These are phyloP conservation scores for Candida tropicalis DNA, from an alignment of 1,139 yeast genomes.

Conservation along the genomic window DNA sequence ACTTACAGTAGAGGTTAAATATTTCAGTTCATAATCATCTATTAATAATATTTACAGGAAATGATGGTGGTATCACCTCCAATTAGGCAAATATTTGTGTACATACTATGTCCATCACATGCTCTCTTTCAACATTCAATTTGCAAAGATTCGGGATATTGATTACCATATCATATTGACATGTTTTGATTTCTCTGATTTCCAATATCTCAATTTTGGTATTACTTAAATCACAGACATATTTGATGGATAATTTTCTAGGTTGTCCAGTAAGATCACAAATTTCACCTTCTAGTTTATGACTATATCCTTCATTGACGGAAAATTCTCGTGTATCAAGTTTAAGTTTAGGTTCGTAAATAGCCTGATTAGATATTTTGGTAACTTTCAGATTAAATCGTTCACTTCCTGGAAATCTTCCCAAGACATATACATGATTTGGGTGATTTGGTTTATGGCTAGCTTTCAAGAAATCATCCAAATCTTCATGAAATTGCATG, in stretches of 20 bases:
- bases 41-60: too few relatives aligned
- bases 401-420: conserved; percentile 36
- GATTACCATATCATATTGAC: conserved; percentile 68
- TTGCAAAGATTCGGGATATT: conserved; percentile 62
- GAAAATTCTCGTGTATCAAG: conserved; percentile 22
- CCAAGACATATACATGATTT: conserved; percentile 46
- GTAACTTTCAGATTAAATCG: conserved; percentile 20
- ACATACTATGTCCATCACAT: conserved; percentile 46
- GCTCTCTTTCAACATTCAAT: conserved; percentile 38
- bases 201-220: conserved; percentile 38
- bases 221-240: conserved; percentile 58
- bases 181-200: conserved; percentile 68
- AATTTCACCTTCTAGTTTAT: conserved; percentile 61
- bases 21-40: too few relatives aligned
- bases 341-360: conserved; percentile 14
- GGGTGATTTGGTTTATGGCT: conserved; percentile 40
- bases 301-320: conserved; percentile 31
- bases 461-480: conserved; percentile 27
- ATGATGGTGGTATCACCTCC: too few relatives aligned
- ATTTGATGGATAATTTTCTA: conserved; percentile 65
- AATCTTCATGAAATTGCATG: conserved; percentile 57
- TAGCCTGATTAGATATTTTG: conserved; percentile 28
- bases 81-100: conserved; percentile 24
- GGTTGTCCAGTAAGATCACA: conserved; percentile 75
- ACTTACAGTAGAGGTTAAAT: too few relatives aligned